Evolutionary conservation across 768 basidiomycete genomes (phyloP).

Genomic region (Amanita rimosa): DNA sequence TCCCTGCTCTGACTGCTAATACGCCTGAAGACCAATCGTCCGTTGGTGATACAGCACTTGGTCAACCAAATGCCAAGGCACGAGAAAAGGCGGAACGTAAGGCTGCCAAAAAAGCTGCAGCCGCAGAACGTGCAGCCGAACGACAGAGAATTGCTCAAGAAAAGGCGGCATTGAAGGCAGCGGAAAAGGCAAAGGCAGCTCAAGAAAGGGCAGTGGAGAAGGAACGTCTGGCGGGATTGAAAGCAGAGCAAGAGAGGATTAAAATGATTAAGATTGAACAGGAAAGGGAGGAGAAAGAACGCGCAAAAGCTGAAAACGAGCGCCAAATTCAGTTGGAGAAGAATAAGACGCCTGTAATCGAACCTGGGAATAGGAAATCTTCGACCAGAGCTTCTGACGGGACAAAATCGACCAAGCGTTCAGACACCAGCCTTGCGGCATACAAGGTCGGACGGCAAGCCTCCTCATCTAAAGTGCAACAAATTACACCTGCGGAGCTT

Average conservation of each 20-base stretch:
- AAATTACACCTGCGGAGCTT: slow-evolving; percentile 17
- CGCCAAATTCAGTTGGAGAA: slow-evolving; percentile 12
- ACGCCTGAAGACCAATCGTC: slow-evolving; percentile 19
- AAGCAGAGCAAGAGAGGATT: slow-evolving; percentile 22
- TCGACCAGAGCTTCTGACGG: slow-evolving; percentile 10
- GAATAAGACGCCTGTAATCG: slow-evolving; percentile 7
- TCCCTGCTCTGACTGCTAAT: slow-evolving; percentile 52
- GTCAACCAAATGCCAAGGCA: slow-evolving; percentile 3
- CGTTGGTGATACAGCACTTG: slow-evolving; percentile 10
- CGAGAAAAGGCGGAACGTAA: slow-evolving; percentile 47
- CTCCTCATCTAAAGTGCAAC: slow-evolving; percentile 5
- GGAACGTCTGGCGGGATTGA: slow-evolving; percentile 29
- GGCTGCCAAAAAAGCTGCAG: slow-evolving; percentile 53
- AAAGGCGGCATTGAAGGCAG: slow-evolving; percentile 42
- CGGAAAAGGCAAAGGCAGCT: slow-evolving; percentile 41
- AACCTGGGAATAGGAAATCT: slow-evolving; percentile 19
- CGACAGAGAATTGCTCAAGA: slow-evolving; percentile 45
- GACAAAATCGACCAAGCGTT: slow-evolving; percentile 12
- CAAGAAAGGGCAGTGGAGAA: slow-evolving; percentile 46
- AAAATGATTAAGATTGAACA: slow-evolving; percentile 14
- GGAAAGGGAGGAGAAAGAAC: slow-evolving; percentile 24
- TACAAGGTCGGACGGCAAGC: slow-evolving; percentile 13
- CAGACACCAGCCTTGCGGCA: background rate
- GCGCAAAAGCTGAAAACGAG: slow-evolving; percentile 28
- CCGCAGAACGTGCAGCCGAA: slow-evolving; percentile 51